phyloP scores from a whole-genome alignment of 139 green algal species.

The Penium margaritaceum region DNA sequence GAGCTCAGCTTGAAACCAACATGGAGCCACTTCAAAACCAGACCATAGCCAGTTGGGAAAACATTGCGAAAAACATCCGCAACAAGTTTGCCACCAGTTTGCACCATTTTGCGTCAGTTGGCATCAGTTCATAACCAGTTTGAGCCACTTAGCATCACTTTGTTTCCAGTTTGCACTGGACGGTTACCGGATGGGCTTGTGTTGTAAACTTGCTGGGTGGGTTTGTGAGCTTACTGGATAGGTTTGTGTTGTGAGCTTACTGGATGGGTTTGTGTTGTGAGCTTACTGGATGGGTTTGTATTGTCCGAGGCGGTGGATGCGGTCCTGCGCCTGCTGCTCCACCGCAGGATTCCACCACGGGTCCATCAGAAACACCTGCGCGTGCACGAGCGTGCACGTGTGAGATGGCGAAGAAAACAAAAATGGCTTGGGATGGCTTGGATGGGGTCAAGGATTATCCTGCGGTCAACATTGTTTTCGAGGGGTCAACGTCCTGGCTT shows the following conservation, averaged over 20 bases:
- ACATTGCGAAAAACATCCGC: too few species aligned
- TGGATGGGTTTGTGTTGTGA: conserved; percentile 59
- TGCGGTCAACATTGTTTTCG: not conserved
- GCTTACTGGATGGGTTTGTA: conserved; percentile 69
- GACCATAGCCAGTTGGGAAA: too few species aligned
- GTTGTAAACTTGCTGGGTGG: not conserved
- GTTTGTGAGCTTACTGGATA: not conserved
- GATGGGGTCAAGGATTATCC: too few species aligned
- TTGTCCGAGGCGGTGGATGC: conserved; percentile 64
- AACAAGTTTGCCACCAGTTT: too few species aligned
- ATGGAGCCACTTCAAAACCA: too few species aligned
- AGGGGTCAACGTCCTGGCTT: not conserved
- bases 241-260: not conserved
- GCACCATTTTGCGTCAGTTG: too few species aligned
- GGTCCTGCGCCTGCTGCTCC: conserved; percentile 48
- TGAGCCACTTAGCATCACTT: too few species aligned
- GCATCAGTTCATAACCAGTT: too few species aligned
- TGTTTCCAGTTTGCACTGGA: too few species aligned
- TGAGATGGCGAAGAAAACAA: not conserved
- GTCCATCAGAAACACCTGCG: conserved; percentile 77
- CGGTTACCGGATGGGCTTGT: not conserved
- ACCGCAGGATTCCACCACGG: conserved; percentile 60
- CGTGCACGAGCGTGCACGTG: too few species aligned
- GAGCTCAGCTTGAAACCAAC: too few species aligned
- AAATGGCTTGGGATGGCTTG: too few species aligned